Conservation (phyloP, 2,329 filamentous ascomycete species). For the Ascochyta viciae-villosae region DNA sequence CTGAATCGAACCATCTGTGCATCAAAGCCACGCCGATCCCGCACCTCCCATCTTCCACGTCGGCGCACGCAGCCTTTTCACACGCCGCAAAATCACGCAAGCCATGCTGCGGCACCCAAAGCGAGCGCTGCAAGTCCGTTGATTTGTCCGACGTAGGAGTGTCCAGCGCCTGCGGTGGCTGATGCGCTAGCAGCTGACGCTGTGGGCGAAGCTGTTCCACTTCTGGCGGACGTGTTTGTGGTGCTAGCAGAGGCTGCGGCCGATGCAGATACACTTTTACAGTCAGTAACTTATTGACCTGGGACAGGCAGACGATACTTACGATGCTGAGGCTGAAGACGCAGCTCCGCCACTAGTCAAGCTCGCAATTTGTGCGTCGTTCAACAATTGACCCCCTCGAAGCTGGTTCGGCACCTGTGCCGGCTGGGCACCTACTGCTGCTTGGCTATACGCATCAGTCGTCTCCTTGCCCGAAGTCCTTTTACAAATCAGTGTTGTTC, state of each 20-base stretch:
- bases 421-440: constrained; percentile 4
- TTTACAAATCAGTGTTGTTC: not conserved
- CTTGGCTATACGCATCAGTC: constrained; percentile 7
- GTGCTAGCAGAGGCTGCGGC: constrained; percentile 5
- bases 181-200: constrained; percentile 3
- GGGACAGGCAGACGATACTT: not conserved
- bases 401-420: constrained; percentile 4
- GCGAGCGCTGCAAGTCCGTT: constrained; percentile 8
- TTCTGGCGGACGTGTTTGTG: not conserved
- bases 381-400: constrained; percentile 23
- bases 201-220: not conserved
- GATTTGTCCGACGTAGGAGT: not conserved
- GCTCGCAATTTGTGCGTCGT: constrained; percentile 23
- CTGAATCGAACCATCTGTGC: not conserved
- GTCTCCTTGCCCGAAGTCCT: constrained; percentile 9
- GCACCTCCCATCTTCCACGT: not conserved
- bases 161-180: not conserved
- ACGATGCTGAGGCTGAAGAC: constrained; percentile 11
- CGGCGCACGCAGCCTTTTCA: not conserved
- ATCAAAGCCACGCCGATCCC: not conserved
- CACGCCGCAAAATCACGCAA: constrained; percentile 5
- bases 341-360: constrained; percentile 13
- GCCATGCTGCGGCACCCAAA: constrained; percentile 16
- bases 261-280: not conserved
- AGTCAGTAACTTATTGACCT: not conserved